A percentile compares a stretch with the other conserved stretches of the same genome.
These are phyloP conservation scores for Colletotrichum paranaense DNA, from an alignment of 2,329 filamentous ascomycete genomes.

Conservation along the genomic window DNA sequence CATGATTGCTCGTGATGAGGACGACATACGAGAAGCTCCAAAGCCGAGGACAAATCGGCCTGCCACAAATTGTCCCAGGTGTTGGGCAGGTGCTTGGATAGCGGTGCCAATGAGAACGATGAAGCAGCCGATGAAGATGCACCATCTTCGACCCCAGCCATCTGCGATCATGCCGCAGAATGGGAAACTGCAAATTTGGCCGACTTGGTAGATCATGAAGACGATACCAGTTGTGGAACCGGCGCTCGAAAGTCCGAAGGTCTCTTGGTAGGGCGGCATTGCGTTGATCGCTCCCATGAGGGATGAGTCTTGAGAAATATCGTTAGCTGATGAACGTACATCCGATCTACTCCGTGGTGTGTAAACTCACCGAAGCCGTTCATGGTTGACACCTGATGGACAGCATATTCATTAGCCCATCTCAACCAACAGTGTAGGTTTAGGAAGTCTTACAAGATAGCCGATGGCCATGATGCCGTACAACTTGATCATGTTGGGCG, in stretches of 20 bases:
- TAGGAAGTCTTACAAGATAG: constrained; percentile 34
- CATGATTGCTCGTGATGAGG: neutral
- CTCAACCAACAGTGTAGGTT: neutral
- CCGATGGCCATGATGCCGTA: constrained; percentile 42
- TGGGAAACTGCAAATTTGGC: constrained; percentile 59
- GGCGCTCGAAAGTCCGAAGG: constrained; percentile 54
- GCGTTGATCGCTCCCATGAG: constrained; percentile 53
- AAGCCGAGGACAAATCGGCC: constrained; percentile 57
- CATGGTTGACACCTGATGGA: constrained; percentile 40
- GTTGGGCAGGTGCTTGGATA: constrained; percentile 52
- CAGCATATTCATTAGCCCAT: neutral
- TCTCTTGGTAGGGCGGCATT: constrained; percentile 58
- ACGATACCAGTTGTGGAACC: constrained; percentile 57
- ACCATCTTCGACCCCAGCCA: constrained; percentile 59
- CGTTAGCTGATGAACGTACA: neutral
- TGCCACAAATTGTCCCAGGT: constrained; percentile 57
- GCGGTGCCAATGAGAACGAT: constrained; percentile 61
- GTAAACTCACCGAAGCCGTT: constrained; percentile 42
- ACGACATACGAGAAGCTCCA: constrained; percentile 57
- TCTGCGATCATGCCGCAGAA: constrained; percentile 61
- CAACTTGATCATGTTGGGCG: constrained; percentile 47
- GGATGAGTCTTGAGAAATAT: constrained; percentile 52
- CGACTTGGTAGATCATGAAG: constrained; percentile 59
- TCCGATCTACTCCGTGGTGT: rapidly evolving
- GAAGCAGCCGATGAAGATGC: constrained; percentile 61